Evolutionary conservation across 2,329 filamentous ascomycete species (phyloP), one percentile per base, ranked within the genome.

Genomic region (Aspergillus calidoustus): DNA sequence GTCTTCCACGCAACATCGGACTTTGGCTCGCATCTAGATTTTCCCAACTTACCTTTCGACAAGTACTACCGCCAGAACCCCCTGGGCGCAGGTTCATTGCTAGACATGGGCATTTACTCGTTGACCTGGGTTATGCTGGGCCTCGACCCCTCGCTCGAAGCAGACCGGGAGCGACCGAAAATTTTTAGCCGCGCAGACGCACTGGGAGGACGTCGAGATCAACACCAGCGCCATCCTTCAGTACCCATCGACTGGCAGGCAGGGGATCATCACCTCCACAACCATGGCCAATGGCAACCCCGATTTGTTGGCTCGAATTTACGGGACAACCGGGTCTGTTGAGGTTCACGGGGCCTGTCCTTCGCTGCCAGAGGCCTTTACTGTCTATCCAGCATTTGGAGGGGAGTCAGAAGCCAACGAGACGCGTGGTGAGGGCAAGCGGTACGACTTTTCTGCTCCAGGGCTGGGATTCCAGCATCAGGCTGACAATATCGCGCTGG

Each of bases 251-350:
- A 78, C 75, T 0, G 74, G 76, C 1, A 75, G 74, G 19, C 76
- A 83, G 59, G 81, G 76, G 1, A 73, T 83, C 8, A 64, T 80
- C 17, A 82, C 78, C 0, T 79, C 76, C 1, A 76, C 79, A 5
- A 74, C 75, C 7, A 68, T 63, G 52, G 60, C 57, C 25, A 1
- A 48, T 4, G 47, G 8, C 4, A 38, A 44, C 3, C 55, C 46
- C 19, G 22, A 13, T 8, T 13, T 28, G 47, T 22, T 57, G 13
- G 55, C 55, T 1, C 31, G 47, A 3, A 66, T 68, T 13, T 53
- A 66, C 19, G 69, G 67, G 9, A 70, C 68, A 7, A 48, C 68
- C 22, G 68, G 68, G 3, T 70, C 22, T 47, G 43, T 57, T 28
- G 47, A 57, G n/a, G 47, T 57, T 31, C 31, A 57, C 4, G 55